phyloP scores from a whole-genome alignment of 371 early-diverging fungal species.

The Lichtheimia corymbifera region DNA sequence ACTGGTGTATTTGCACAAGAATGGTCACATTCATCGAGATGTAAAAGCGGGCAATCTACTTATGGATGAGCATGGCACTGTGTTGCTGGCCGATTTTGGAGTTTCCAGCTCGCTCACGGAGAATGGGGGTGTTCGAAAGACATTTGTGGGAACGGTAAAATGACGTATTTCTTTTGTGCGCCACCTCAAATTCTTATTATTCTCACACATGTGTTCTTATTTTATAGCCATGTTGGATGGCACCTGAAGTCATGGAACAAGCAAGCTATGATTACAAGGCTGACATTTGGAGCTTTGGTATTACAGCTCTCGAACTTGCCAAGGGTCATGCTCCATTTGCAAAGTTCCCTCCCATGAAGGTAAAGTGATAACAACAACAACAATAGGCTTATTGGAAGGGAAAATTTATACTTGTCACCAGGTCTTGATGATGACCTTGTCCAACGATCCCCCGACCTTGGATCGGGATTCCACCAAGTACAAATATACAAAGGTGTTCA shows the following conservation, averaged over 20 bases:
- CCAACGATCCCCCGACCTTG: conserved; percentile 87
- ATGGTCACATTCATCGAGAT: conserved; percentile 91
- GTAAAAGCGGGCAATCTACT: conserved; percentile 90
- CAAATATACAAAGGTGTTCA: conserved; percentile 77
- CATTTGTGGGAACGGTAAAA: conserved; percentile 84
- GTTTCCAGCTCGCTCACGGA: conserved; percentile 82
- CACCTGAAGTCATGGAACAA: conserved; percentile 80
- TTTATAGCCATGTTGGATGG: conserved; percentile 86
- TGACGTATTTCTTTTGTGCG: no score
- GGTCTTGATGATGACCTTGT: conserved; percentile 89
- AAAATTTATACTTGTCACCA: conserved; percentile 20
- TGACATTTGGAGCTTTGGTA: conserved; percentile 94
- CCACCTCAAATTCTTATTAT: background rate
- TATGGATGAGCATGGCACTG: conserved; percentile 82
- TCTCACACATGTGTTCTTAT: conserved; percentile 8
- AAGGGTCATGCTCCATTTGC: conserved; percentile 94
- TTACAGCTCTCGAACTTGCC: conserved; percentile 87
- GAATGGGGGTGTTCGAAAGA: conserved; percentile 79
- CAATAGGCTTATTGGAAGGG: background rate
- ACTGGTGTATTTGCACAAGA: conserved; percentile 83
- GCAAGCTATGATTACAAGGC: conserved; percentile 87
- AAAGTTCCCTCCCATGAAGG: conserved; percentile 88
- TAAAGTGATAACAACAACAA: conserved; percentile 23
- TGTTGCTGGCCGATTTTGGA: conserved; percentile 90
- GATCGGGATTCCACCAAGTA: conserved; percentile 74